Percentiles rank a stretch among this genome's conserved stretches.
Evolutionary conservation across 2,329 filamentous ascomycete genomes (phyloP).

Genomic region (Arachnopeziza araneosa): DNA sequence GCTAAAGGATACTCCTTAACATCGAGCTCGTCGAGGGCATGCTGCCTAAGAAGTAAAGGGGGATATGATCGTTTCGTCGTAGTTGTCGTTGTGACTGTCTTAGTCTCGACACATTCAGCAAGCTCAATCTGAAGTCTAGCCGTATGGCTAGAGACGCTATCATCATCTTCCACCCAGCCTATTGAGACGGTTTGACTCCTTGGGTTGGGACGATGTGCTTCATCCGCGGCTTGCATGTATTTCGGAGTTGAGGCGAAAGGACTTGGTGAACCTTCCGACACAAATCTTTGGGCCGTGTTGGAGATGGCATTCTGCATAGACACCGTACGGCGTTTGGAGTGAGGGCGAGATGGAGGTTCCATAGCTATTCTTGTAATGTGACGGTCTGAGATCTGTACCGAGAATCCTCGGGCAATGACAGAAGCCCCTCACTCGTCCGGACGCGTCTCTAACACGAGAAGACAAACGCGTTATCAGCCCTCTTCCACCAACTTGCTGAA

Average conservation of each 20-base stretch:
- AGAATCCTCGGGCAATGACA: background rate
- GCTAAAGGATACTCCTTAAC: constrained; percentile 88
- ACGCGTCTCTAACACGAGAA: background rate
- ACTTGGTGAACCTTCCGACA: constrained; percentile 24
- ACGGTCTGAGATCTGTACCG: background rate
- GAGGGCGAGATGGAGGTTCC: constrained; percentile 23
- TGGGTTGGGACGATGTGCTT: constrained; percentile 17
- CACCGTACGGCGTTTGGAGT: constrained; percentile 18
- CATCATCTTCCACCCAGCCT: constrained; percentile 25
- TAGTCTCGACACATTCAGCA: constrained; percentile 61
- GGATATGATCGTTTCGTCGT: constrained; percentile 75
- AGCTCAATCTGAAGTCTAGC: constrained; percentile 43
- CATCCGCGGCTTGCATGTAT: constrained; percentile 14
- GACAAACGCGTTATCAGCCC: background rate
- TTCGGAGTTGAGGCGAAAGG: constrained; percentile 22
- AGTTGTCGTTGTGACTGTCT: constrained; percentile 82
- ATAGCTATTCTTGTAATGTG: constrained; percentile 10
- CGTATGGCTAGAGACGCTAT: constrained; percentile 18
- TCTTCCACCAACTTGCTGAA: background rate
- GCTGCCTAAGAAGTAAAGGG: constrained; percentile 72
- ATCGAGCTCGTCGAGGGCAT: constrained; percentile 61
- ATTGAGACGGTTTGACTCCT: constrained; percentile 25
- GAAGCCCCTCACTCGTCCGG: background rate
- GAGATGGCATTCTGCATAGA: constrained; percentile 12
- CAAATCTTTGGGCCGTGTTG: constrained; percentile 10